Percentiles rank a stretch among this genome's conserved stretches.
These are phyloP conservation scores for Lactarius vividus DNA, from an alignment of 768 basidiomycete genomes.

Conservation along the genomic window DNA sequence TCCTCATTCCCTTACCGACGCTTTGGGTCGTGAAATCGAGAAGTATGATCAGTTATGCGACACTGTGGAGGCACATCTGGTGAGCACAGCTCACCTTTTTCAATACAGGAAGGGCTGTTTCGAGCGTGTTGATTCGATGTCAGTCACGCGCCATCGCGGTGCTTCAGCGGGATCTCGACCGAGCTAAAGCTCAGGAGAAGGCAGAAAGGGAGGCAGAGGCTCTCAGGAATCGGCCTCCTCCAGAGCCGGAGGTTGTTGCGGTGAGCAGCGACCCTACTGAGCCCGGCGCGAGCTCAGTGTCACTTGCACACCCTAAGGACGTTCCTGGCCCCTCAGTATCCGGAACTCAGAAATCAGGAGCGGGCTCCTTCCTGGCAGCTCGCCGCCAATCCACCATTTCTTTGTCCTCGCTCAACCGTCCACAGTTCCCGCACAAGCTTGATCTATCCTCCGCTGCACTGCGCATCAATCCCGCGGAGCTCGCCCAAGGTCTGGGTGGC, in stretches of 20 bases:
- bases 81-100: slow-evolving; percentile 35
- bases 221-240: slow-evolving; percentile 36
- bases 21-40: slow-evolving; percentile 71
- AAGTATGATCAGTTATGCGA: slow-evolving; percentile 81
- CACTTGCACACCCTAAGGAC: slow-evolving; percentile 12
- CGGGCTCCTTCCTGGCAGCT: slow-evolving; percentile 33
- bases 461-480: slow-evolving; percentile 64
- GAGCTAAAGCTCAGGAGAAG: slow-evolving; percentile 45
- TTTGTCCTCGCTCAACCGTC: slow-evolving; percentile 74
- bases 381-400: slow-evolving; percentile 77
- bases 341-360: slow-evolving; percentile 37
- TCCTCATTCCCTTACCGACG: slow-evolving; percentile 59
- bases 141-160: slow-evolving; percentile 72
- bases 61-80: slow-evolving; percentile 68
- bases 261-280: not conserved
- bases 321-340: slow-evolving; percentile 32
- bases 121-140: slow-evolving; percentile 3
- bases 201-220: slow-evolving; percentile 36
- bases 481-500: slow-evolving; percentile 52
- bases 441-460: slow-evolving; percentile 72
- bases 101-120: not conserved
- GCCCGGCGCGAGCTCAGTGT: not conserved
- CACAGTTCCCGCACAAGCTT: slow-evolving; percentile 68
- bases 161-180: slow-evolving; percentile 64
- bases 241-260: slow-evolving; percentile 26